phyloP scores from a whole-genome alignment of 306 rosid genomes.

The Begonia peltatifolia region DNA sequence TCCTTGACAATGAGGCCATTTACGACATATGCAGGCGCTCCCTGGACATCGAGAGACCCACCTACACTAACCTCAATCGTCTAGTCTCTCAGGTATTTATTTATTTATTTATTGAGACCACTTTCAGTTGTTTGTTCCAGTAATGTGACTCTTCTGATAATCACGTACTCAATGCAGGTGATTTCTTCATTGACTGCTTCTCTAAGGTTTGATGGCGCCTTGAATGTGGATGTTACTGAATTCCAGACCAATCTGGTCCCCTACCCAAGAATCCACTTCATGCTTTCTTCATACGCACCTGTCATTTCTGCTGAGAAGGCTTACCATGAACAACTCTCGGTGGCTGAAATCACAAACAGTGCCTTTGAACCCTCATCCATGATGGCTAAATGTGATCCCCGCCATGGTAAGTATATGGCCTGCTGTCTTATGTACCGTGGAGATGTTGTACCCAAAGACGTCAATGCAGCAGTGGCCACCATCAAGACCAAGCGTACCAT shows the following conservation, averaged over 20 bases:
- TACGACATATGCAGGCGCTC: conserved; percentile 76
- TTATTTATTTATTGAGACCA: no score
- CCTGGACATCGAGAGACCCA: conserved; percentile 71
- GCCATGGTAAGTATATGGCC: conserved; percentile 81
- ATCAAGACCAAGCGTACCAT: conserved; percentile 79
- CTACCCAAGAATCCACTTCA: conserved; percentile 75
- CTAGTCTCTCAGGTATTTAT: conserved; percentile 50
- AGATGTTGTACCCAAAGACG: conserved; percentile 79
- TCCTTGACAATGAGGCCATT: conserved; percentile 68
- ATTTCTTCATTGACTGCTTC: conserved; percentile 70
- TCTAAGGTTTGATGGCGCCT: conserved; percentile 65
- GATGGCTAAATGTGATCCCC: conserved; percentile 85
- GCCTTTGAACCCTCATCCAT: conserved; percentile 80
- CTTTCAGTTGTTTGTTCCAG: background rate
- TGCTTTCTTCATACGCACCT: conserved; percentile 77
- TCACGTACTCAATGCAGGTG: conserved; percentile 27
- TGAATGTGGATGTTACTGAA: conserved; percentile 73
- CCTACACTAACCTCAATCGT: conserved; percentile 73
- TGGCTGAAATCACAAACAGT: conserved; percentile 65
- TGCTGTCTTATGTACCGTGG: conserved; percentile 80
- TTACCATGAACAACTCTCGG: conserved; percentile 68
- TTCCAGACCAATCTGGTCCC: conserved; percentile 79
- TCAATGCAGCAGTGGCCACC: conserved; percentile 71
- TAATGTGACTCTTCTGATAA: background rate
- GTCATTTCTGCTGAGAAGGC: conserved; percentile 83